Evolutionary conservation across 176 grass and related monocot species (phyloP), one percentile per base, ranked within the genome.

Genomic region (Phoenix dactylifera): DNA sequence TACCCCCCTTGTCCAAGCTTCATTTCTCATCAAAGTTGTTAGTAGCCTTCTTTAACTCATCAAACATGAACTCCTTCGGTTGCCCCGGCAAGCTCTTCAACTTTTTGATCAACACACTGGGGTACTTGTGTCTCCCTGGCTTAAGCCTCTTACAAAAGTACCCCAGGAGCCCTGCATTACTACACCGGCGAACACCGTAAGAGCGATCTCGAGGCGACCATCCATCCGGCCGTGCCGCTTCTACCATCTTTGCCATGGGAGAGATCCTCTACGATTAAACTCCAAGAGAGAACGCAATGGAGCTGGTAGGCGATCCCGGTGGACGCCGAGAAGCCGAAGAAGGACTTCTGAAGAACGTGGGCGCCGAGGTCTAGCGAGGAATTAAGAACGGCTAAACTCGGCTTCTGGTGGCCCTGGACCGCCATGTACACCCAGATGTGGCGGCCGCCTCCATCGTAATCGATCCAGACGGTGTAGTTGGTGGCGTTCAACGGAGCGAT

Each of bases 1-100:
- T 83, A 91, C 16, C 92, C 92, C 0, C 92, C 92, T 62, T 91
- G 81, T 25, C 92, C 92, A 3, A 97, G 73, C 66, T 91, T 91
- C 87, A 70, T 72, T 56, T 85, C 17, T 87, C 86, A 67, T 96
- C 83, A 63, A 97, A 97, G 69, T 88, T 83, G 54, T 69, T 63
- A 3, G 92, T 88, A 3, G 81, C 92, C 59, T 82, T 97, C 65
- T 54, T 72, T 44, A 97, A 69, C 49, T 91, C 87, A 74, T 59
- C 77, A 65, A 67, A 83, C 55, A 91, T 84, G 50, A 85, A 91
- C 84, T 97, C 92, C 63, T 63, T 75, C 52, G 92, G 84, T 32
- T 67, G 83, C 30, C 92, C 87, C 9, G 92, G 81, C 15, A 97
- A 73, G 51, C 84, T 91, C 69, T 64, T 77, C 15, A 97, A 57